These are phyloP conservation scores for Vaccinium darrowii DNA, from an alignment of 148 eudicot genomes.

Conservation along the genomic window DNA sequence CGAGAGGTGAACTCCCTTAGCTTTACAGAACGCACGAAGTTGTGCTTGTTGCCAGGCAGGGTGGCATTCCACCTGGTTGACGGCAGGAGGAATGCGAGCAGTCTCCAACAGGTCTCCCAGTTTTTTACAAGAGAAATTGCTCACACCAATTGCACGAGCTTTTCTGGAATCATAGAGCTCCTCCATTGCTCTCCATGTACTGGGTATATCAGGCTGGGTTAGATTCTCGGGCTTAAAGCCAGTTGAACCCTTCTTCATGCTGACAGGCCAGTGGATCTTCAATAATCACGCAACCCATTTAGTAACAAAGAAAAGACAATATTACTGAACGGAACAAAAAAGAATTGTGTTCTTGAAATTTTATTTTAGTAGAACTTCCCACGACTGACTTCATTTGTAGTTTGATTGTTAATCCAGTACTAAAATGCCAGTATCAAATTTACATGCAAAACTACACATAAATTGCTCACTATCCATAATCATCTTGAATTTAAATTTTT, in stretches of 20 bases:
- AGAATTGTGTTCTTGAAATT: background rate
- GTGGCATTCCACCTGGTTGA: conserved; percentile 75
- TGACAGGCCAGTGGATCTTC: conserved; percentile 75
- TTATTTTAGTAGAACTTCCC: background rate
- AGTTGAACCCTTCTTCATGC: conserved; percentile 50
- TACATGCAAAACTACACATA: background rate
- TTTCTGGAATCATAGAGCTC: conserved; percentile 54
- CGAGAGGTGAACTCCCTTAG: conserved; percentile 63
- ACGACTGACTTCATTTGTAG: background rate
- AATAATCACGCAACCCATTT: background rate
- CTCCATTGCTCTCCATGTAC: conserved; percentile 78
- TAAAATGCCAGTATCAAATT: background rate
- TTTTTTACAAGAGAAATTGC: conserved; percentile 68
- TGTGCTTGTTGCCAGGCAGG: conserved; percentile 66
- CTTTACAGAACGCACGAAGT: conserved; percentile 54
- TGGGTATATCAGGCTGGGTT: conserved; percentile 40
- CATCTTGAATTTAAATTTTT: background rate
- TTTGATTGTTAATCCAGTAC: background rate
- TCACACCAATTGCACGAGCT: conserved; percentile 65
- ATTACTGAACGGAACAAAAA: background rate
- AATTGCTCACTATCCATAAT: background rate
- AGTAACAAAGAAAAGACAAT: background rate
- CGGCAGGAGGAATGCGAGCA: conserved; percentile 70
- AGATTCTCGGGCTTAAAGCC: conserved; percentile 57
- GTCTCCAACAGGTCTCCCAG: conserved; percentile 48